Evolutionary conservation across 2,329 filamentous ascomycete genomes (phyloP).

Genomic region (Pyricularia grisea): DNA sequence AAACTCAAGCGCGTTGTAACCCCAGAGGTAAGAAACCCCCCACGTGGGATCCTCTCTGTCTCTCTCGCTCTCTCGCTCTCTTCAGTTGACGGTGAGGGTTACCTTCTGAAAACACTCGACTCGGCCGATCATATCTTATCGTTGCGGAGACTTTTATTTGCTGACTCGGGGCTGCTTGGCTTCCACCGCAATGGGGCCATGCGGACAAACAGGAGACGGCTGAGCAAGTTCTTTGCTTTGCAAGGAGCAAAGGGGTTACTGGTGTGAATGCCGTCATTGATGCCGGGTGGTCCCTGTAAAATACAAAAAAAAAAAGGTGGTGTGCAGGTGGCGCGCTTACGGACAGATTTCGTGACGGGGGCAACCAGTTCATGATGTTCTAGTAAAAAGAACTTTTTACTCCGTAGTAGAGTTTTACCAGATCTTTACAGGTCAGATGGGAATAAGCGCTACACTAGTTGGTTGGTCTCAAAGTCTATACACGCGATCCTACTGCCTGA

Average conservation of each 20-base stretch:
- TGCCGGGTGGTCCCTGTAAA: slow-evolving; percentile 7
- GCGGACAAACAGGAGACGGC: slow-evolving; percentile 5
- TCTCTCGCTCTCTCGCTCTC: no score
- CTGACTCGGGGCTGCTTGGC: neutral
- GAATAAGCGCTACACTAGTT: no score
- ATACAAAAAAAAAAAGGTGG: neutral
- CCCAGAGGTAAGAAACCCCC: slow-evolving; percentile 29
- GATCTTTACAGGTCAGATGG: no score
- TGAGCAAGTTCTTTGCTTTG: slow-evolving; percentile 10
- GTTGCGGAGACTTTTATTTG: neutral
- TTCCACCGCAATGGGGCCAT: neutral
- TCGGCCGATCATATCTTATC: neutral
- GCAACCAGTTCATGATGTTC: neutral
- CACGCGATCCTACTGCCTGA: no score
- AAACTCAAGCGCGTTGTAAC: slow-evolving; percentile 50
- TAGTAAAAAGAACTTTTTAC: no score
- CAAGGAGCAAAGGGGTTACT: slow-evolving; percentile 10
- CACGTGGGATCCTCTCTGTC: neutral
- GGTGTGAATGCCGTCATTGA: slow-evolving; percentile 11
- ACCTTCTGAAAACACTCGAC: neutral
- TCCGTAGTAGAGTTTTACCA: no score
- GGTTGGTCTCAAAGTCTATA: no score
- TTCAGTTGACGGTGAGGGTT: no score
- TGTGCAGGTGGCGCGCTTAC: no score
- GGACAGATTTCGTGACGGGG: neutral